Evolutionary conservation across 345 rosid species (phyloP), one percentile per base, ranked within the genome.

Genomic region (Aegle marmelos): DNA sequence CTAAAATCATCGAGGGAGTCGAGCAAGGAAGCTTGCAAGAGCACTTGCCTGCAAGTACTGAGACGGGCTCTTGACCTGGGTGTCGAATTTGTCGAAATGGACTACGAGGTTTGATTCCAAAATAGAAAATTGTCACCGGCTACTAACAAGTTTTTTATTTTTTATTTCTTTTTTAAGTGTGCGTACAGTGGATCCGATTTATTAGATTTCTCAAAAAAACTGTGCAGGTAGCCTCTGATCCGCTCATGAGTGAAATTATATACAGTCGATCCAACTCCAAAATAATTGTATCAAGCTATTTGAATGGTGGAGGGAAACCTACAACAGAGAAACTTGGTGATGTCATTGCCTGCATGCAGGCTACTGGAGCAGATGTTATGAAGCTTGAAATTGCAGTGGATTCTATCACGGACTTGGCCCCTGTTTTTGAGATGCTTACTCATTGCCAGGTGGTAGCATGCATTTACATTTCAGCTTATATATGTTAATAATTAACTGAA

Each of bases 1-100:
- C 75, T 70, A 54, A 76, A 79, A 30, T 70, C 84, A 37, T 60
- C 86, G 27, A 66, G 80, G 41, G 68, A 31, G 27, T 48, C 66
- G n/a, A 21, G 48, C 65, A 74, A 68, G 41, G 56, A 57, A 53
- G 77, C 79, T 56, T 69, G 70, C 75, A 64, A 68, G 45, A 70
- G n/a, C 11, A 70, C 70, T 53, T 82, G 85, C 72, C 22, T 80
- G 68, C 67, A 82, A 78, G 84, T 86, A 50, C n/a, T 86, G 73
- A 78, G 48, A 69, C 73, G 57, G 71, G 89, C 87, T 53, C 66
- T 84, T 10, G 82, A 86, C 7, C 71, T 84, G 24, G 54, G 82
- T 57, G 89, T 80, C 9, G 85, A 84, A 48, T 86, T 86, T 74
- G 84, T 86, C 5, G 89, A 86, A 80, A 80, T 86, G 80, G 89